phyloP scores from a whole-genome alignment of 768 basidiomycete species.

The Macrolepiota albuminosa region DNA sequence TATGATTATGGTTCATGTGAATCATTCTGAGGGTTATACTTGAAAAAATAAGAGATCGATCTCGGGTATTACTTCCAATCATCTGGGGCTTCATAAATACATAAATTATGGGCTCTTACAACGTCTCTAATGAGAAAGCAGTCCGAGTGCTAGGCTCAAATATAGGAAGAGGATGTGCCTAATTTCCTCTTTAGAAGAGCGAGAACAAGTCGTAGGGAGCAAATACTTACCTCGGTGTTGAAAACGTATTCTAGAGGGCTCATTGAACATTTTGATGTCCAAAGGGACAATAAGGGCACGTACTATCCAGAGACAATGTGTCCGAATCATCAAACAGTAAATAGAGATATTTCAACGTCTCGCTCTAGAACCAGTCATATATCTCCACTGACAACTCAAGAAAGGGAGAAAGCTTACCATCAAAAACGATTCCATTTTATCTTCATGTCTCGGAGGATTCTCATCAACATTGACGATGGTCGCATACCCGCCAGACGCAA shows the following conservation, averaged over 20 bases:
- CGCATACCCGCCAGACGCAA: constrained; percentile 80
- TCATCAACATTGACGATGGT: constrained; percentile 82
- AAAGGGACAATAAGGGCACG: constrained; percentile 24
- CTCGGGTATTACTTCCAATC: background rate
- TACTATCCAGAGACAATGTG: constrained; percentile 71
- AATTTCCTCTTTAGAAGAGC: background rate
- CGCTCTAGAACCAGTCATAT: constrained; percentile 45
- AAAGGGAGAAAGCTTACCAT: constrained; percentile 45
- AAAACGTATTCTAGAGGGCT: constrained; percentile 67
- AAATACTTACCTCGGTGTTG: constrained; percentile 73
- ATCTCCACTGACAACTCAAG: background rate
- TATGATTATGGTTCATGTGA: constrained; percentile 20
- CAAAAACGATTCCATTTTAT: constrained; percentile 96
- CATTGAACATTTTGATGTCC: background rate
- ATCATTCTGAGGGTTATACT: background rate
- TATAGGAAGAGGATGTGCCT: constrained; percentile 33
- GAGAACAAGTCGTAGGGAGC: background rate
- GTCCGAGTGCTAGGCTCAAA: constrained; percentile 26
- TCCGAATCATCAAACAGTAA: constrained; percentile 74
- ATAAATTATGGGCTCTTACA: background rate
- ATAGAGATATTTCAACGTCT: constrained; percentile 90
- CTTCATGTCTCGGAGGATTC: constrained; percentile 61
- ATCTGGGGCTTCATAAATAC: background rate
- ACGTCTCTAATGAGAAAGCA: constrained; percentile 22
- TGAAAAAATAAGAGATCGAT: background rate